phyloP scores from a whole-genome alignment of 495 filamentous ascomycete species.

The Aspergillus conjunctus region DNA sequence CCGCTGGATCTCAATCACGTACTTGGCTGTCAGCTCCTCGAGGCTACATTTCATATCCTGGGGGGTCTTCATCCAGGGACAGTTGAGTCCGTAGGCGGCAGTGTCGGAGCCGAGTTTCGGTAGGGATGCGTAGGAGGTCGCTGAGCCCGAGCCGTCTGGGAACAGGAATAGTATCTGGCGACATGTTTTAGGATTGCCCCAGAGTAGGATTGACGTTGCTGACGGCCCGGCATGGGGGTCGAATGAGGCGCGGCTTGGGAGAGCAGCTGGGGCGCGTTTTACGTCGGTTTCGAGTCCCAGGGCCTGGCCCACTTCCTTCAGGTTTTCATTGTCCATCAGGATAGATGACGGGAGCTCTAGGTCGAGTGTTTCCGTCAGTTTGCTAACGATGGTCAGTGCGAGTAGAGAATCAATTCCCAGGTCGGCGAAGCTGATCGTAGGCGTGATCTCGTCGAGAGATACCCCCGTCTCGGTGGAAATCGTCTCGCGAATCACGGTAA shows the following conservation, averaged over 20 bases:
- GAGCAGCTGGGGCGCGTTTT: neutral
- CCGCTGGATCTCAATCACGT: conserved; percentile 4
- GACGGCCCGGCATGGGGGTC: neutral
- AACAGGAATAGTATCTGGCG: conserved; percentile 36
- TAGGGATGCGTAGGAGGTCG: conserved; percentile 20
- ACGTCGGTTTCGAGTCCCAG: neutral
- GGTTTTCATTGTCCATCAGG: conserved; percentile 54
- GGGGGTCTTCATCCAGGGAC: conserved; percentile 15
- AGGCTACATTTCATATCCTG: conserved; percentile 1
- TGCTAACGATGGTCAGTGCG: conserved; percentile 42
- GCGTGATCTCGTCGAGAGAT: conserved; percentile 37
- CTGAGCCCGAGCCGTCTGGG: conserved; percentile 36
- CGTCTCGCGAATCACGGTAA: conserved; percentile 22
- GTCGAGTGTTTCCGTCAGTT: conserved; percentile 40
- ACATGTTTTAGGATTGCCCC: conserved; percentile 31
- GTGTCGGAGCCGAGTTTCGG: conserved; percentile 2
- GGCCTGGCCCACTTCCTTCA: conserved; percentile 30
- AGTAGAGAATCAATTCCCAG: conserved; percentile 55
- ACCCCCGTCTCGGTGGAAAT: conserved; percentile 51
- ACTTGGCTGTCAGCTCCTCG: neutral
- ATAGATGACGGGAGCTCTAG: conserved; percentile 44
- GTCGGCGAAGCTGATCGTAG: conserved; percentile 41
- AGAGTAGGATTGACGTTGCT: conserved; percentile 28
- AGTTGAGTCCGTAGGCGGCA: conserved; percentile 18
- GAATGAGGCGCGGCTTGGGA: neutral